Evolutionary conservation across 441 rosid genomes (phyloP).

Genomic region (Theobroma grandiflorum): DNA sequence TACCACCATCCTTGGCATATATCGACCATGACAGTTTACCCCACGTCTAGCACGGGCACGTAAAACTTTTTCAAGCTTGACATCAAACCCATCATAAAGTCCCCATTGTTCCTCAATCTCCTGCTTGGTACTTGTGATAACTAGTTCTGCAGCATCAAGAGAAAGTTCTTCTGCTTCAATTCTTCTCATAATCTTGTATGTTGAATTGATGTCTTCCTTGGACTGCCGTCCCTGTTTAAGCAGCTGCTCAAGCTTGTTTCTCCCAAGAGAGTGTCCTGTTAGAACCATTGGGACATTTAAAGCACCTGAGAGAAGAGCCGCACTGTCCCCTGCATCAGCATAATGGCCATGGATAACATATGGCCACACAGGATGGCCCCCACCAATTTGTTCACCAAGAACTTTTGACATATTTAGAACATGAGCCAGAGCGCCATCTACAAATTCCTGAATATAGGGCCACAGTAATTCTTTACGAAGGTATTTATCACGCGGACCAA

Average conservation of each 20-base stretch:
- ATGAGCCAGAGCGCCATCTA: constrained; percentile 94
- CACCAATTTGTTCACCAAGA: constrained; percentile 85
- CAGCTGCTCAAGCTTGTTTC: constrained; percentile 97
- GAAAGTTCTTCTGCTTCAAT: constrained; percentile 97
- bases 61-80: constrained; percentile 90
- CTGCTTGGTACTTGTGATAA: constrained; percentile 93
- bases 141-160: constrained; percentile 96
- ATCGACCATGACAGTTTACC: constrained; percentile 94
- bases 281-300: constrained; percentile 97
- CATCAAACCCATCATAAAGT: constrained; percentile 97
- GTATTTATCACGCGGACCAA: constrained; percentile 89
- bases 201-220: constrained; percentile 87
- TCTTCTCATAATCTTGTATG: constrained; percentile 93
- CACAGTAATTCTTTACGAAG: constrained; percentile 86
- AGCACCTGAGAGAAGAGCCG: constrained; percentile 94
- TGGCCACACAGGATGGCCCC: constrained; percentile 92
- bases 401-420: constrained; percentile 95
- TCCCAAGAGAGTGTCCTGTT: constrained; percentile 96
- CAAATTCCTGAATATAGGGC: constrained; percentile 95
- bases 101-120: constrained; percentile 99
- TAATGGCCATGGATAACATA: constrained; percentile 96
- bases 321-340: constrained; percentile 97
- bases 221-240: constrained; percentile 95
- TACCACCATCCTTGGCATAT: constrained; percentile 98
- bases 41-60: constrained; percentile 96